Evolutionary conservation across 176 grass and related monocot genomes (phyloP).

Genomic region (Musa troglodytarum): DNA sequence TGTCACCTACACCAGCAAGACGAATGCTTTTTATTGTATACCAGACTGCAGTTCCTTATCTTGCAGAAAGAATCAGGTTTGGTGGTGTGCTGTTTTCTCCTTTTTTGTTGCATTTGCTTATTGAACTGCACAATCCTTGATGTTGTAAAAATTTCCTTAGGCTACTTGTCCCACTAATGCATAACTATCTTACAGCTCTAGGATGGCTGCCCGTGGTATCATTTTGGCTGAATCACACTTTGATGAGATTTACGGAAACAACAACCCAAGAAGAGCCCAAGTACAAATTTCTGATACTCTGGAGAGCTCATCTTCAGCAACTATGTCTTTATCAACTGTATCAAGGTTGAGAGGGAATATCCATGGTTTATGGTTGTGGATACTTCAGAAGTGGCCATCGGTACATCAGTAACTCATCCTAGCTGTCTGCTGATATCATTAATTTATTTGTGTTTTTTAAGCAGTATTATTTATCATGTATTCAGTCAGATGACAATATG

Average conservation of each 20-base stretch:
- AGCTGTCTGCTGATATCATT: conserved; percentile 9
- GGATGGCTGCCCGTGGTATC: conserved; percentile 77
- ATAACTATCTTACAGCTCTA: conserved; percentile 53
- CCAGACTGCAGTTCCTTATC: conserved; percentile 76
- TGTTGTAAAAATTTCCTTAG: conserved; percentile 17
- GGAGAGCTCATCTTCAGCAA: conserved; percentile 30
- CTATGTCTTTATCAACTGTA: conserved; percentile 31
- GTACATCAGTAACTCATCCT: conserved; percentile 31
- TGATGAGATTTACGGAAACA: conserved; percentile 40
- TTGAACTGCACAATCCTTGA: background rate
- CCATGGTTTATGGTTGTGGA: conserved; percentile 49
- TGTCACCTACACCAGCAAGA: conserved; percentile 81
- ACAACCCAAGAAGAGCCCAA: conserved; percentile 25
- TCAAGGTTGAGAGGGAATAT: conserved; percentile 47
- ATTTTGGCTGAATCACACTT: conserved; percentile 51
- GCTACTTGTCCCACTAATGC: conserved; percentile 6
- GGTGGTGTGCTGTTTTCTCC: background rate
- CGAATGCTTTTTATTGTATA: conserved; percentile 84
- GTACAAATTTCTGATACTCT: conserved; percentile 20
- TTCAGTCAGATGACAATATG: too few species aligned
- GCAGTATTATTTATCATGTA: background rate
- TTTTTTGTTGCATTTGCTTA: conserved; percentile 8
- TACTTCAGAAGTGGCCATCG: conserved; percentile 76
- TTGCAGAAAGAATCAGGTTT: conserved; percentile 91
- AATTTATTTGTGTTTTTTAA: conserved; percentile 3